phyloP scores from a whole-genome alignment of 139 green algal species.

The Edaphochlamys debaryana region DNA sequence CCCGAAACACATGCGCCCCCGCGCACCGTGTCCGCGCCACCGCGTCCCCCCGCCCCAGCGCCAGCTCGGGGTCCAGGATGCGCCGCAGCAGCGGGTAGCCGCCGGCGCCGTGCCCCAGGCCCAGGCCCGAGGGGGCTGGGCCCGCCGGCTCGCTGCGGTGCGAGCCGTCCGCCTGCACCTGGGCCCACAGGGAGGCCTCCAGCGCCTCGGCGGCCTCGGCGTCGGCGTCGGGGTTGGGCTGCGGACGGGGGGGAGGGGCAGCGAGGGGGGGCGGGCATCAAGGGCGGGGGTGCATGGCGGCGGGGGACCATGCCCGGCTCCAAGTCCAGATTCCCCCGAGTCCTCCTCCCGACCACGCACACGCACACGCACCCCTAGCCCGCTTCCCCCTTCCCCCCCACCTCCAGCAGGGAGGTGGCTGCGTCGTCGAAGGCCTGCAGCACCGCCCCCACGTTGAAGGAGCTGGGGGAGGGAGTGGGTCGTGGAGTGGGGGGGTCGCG shows the following conservation, averaged over 20 bases:
- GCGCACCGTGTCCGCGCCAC: neutral
- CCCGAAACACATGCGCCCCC: neutral
- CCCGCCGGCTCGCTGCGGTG: neutral
- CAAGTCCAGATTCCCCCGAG: too few relatives aligned
- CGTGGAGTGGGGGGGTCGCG: too few relatives aligned
- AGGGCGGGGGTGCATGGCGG: too few relatives aligned
- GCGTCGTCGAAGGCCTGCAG: neutral
- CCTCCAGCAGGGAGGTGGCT: neutral
- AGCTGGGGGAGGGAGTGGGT: too few relatives aligned
- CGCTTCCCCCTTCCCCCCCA: too few relatives aligned
- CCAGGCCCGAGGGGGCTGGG: too few relatives aligned
- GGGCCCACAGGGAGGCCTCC: neutral
- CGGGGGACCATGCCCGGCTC: too few relatives aligned
- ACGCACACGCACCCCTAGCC: neutral
- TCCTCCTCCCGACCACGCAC: neutral
- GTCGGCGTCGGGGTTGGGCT: neutral
- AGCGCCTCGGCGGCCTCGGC: neutral
- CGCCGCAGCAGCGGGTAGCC: neutral
- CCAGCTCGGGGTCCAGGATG: constrained; percentile 15
- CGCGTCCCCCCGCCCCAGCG: constrained; percentile 10
- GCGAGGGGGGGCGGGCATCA: too few relatives aligned
- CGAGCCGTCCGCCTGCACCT: constrained; percentile 18
- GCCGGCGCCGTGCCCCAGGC: neutral
- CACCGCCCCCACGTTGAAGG: neutral
- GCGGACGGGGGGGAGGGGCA: too few relatives aligned